Conservation (phyloP, 2,329 filamentous ascomycete genomes). For the Apiospora kogelbergensis region DNA sequence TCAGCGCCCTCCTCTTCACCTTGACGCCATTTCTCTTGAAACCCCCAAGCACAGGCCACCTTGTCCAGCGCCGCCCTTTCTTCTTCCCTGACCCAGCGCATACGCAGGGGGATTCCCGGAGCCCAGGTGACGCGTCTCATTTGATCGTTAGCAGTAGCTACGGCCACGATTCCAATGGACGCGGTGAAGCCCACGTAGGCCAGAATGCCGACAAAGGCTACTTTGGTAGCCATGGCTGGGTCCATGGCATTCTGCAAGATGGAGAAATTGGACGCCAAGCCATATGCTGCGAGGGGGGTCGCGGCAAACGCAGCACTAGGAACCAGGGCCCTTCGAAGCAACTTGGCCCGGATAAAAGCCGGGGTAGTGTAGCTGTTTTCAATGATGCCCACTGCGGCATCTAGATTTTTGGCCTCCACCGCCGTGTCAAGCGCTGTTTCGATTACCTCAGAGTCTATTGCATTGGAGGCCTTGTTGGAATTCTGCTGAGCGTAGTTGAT, state of each 20-base stretch:
- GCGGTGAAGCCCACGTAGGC: conserved; percentile 82
- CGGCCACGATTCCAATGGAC: conserved; percentile 78
- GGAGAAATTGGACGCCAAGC: conserved; percentile 66
- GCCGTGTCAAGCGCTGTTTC: conserved; percentile 76
- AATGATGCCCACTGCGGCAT: conserved; percentile 74
- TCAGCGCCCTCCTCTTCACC: conserved; percentile 91
- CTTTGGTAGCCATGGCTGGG: conserved; percentile 67
- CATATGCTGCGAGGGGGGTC: conserved; percentile 68
- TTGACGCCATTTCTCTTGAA: conserved; percentile 73
- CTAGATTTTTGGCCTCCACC: conserved; percentile 75
- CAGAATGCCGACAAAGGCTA: conserved; percentile 77
- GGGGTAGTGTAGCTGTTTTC: conserved; percentile 66
- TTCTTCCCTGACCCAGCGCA: conserved; percentile 86
- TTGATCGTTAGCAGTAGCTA: conserved; percentile 89
- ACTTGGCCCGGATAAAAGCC: conserved; percentile 67
- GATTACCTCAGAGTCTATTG: conserved; percentile 70
- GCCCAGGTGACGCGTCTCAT: conserved; percentile 94
- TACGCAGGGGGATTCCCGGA: conserved; percentile 73
- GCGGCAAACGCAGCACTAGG: conserved; percentile 56
- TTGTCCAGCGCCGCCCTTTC: conserved; percentile 85
- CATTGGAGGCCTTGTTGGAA: conserved; percentile 67
- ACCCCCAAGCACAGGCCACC: conserved; percentile 88
- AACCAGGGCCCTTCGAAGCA: conserved; percentile 62
- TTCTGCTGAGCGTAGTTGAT: conserved; percentile 63
- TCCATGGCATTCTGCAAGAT: conserved; percentile 76